phyloP scores from a whole-genome alignment of 2,329 filamentous ascomycete genomes.

The Fusarium zealandicum region DNA sequence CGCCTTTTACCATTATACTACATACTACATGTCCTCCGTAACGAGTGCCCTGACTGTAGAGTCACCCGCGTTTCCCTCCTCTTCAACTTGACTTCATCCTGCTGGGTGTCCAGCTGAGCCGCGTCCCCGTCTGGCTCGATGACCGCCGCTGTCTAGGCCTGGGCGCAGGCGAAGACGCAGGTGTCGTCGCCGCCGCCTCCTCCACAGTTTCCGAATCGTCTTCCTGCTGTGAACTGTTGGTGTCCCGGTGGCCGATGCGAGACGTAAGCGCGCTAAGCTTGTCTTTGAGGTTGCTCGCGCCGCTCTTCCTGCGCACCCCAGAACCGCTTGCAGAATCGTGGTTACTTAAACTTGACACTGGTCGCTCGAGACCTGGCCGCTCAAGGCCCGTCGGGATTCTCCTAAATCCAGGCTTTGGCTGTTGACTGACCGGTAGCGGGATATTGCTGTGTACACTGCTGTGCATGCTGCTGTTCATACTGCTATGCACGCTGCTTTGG shows the following conservation, averaged over 20 bases:
- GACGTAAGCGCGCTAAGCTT: constrained; percentile 48
- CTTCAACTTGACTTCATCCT: constrained; percentile 27
- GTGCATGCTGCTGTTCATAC: constrained; percentile 31
- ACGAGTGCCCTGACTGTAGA: constrained; percentile 5
- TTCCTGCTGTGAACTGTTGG: constrained; percentile 29
- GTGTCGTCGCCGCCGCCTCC: no score
- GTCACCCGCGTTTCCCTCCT: constrained; percentile 3
- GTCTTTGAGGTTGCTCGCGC: constrained; percentile 45
- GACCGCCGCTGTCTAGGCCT: constrained; percentile 30
- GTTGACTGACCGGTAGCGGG: constrained; percentile 18
- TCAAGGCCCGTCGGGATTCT: constrained; percentile 35
- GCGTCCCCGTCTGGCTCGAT: constrained; percentile 29
- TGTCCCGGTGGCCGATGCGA: constrained; percentile 38
- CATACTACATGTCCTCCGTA: constrained; percentile 14
- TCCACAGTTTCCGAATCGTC: constrained; percentile 32
- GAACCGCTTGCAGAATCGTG: constrained; percentile 27
- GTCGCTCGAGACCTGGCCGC: constrained; percentile 36
- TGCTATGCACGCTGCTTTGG: constrained; percentile 30
- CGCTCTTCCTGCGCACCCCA: constrained; percentile 41
- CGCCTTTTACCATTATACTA: constrained; percentile 30
- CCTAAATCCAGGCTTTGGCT: constrained; percentile 34
- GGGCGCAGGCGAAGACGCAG: constrained; percentile 17
- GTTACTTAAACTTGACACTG: constrained; percentile 45
- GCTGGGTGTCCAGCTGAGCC: constrained; percentile 25
- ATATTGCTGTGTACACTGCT: constrained; percentile 32